phyloP scores from a whole-genome alignment of 2,329 filamentous ascomycete genomes.

The Davidsoniella eucalypti region DNA sequence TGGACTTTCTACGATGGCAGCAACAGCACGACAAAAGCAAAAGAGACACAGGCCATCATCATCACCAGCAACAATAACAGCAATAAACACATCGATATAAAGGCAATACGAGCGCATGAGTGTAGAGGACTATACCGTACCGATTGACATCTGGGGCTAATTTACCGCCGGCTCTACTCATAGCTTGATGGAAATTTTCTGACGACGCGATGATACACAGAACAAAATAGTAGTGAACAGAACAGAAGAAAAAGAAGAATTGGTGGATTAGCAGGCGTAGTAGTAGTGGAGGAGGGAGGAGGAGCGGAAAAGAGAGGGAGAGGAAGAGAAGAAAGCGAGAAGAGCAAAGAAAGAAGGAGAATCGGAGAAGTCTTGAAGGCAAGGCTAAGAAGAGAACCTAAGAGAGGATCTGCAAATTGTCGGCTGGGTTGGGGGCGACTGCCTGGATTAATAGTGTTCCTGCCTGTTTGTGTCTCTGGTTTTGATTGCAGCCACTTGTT shows the following conservation, averaged over 20 bases:
- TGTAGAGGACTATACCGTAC: slow-evolving; percentile 35
- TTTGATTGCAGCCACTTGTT: too few species aligned
- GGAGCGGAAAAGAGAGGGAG: slow-evolving; percentile 1
- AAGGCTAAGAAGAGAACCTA: slow-evolving; percentile 1
- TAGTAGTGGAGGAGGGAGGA: background rate
- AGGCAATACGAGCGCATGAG: slow-evolving; percentile 14
- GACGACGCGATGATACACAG: slow-evolving; percentile 3
- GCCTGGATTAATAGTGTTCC: background rate
- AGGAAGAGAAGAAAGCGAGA: slow-evolving; percentile 2
- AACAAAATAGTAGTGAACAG: background rate
- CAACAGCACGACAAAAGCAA: slow-evolving; percentile 14
- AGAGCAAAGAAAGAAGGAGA: background rate
- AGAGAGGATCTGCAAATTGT: slow-evolving; percentile 4
- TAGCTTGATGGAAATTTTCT: slow-evolving; percentile 42
- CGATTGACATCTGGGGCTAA: slow-evolving; percentile 99
- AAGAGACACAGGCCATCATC: slow-evolving; percentile 10
- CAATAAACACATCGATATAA: too few species aligned
- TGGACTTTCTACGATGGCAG: background rate
- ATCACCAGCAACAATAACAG: slow-evolving; percentile 3
- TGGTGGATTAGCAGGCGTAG: background rate
- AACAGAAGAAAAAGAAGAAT: background rate
- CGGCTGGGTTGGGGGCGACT: background rate
- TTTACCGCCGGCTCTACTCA: slow-evolving; percentile 94
- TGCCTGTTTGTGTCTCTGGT: background rate
- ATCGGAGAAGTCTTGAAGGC: background rate